Evolutionary conservation across 2,329 filamentous ascomycete genomes (phyloP).

Genomic region (Aspergillus thermomutatus): DNA sequence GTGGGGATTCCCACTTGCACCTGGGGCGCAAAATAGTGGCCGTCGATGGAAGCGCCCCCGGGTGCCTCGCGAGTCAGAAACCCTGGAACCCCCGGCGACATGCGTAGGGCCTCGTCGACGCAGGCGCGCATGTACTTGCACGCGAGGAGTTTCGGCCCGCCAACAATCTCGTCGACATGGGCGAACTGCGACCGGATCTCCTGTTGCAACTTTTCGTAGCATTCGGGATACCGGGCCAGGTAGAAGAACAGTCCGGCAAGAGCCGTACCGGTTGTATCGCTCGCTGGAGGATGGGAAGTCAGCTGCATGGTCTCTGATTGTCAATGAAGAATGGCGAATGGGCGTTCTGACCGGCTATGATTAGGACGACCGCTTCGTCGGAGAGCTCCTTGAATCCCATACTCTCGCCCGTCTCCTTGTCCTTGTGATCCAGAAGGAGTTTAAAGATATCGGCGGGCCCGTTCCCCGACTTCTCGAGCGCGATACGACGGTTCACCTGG

Average conservation of each 20-base stretch:
- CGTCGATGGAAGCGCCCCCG: conserved; percentile 31
- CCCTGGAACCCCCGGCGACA: conserved; percentile 28
- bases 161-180: conserved; percentile 34
- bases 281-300: conserved; percentile 15
- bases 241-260: conserved; percentile 42
- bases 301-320: too few relatives aligned
- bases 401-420: too few relatives aligned
- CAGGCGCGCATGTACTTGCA: conserved; percentile 43
- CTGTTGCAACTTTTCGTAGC: conserved; percentile 25
- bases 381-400: too few relatives aligned
- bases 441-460: too few relatives aligned
- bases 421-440: too few relatives aligned
- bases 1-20: conserved; percentile 28
- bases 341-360: too few relatives aligned
- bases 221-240: conserved; percentile 31
- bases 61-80: conserved; percentile 26
- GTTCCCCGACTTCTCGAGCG: too few relatives aligned
- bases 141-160: conserved; percentile 28
- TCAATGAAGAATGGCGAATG: too few relatives aligned
- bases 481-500: too few relatives aligned
- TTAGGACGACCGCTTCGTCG: too few relatives aligned
- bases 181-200: conserved; percentile 35
- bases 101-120: conserved; percentile 37
- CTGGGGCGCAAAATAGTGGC: conserved; percentile 28
- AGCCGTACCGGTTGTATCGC: conserved; percentile 41